These are phyloP conservation scores for Pestalotiopsis sp. DNA, from an alignment of 2,329 filamentous ascomycete species.

Conservation along the genomic window DNA sequence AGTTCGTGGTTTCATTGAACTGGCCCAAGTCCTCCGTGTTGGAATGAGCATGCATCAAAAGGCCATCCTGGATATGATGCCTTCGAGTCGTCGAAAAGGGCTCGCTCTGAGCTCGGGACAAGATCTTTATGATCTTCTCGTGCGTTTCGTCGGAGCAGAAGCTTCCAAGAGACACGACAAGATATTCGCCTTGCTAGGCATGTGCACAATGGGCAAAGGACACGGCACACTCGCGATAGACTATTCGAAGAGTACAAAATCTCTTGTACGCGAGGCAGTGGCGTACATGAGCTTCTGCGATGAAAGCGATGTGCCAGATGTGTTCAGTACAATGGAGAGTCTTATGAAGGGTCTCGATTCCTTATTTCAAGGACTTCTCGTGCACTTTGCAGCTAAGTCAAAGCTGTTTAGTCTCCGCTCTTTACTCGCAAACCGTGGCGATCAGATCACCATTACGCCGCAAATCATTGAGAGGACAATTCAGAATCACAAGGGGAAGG, in stretches of 20 bases:
- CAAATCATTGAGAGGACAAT: neutral
- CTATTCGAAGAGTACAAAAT: neutral
- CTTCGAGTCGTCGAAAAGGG: neutral
- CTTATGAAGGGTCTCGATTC: neutral
- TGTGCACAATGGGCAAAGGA: neutral
- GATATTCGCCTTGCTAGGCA: neutral
- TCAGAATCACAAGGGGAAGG: neutral
- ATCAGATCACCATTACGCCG: neutral
- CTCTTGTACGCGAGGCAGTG: neutral
- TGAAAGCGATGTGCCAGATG: neutral
- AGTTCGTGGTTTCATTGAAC: neutral
- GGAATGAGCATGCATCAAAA: neutral
- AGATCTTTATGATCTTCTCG: neutral
- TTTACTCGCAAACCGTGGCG: neutral
- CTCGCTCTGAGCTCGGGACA: neutral
- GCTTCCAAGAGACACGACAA: neutral
- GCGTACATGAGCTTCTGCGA: neutral
- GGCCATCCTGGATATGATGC: neutral
- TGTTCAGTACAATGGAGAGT: neutral
- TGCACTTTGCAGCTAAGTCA: neutral
- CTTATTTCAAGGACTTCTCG: neutral
- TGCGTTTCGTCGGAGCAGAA: neutral
- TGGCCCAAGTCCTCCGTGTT: too few relatives aligned
- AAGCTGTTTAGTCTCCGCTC: neutral
- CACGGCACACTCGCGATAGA: neutral